These are phyloP conservation scores for Podospora sp. DNA, from an alignment of 495 filamentous ascomycete genomes.

Conservation along the genomic window DNA sequence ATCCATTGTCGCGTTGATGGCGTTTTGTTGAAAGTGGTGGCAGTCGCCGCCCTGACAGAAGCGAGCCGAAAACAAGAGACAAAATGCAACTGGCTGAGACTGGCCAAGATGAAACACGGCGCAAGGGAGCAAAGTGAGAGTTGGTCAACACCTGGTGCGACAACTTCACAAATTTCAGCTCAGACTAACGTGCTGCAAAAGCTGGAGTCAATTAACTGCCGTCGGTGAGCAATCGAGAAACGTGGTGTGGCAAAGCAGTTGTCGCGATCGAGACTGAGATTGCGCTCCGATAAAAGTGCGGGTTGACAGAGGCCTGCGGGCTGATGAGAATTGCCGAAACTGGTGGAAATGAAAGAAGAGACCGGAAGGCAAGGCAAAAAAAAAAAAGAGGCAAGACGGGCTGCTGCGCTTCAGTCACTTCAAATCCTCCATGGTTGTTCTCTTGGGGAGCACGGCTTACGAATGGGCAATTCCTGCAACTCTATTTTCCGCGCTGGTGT, in stretches of 20 bases:
- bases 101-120: neutral
- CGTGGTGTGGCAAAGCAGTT: neutral
- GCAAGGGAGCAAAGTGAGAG: slow-evolving; percentile 3
- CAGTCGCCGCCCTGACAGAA: neutral
- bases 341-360: slow-evolving; percentile 12
- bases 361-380: neutral
- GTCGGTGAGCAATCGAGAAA: neutral
- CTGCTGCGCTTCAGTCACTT: neutral
- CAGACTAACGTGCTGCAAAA: neutral
- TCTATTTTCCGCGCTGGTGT: neutral
- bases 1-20: slow-evolving; percentile 19
- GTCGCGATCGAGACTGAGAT: neutral
- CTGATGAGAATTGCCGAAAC: slow-evolving; percentile 15
- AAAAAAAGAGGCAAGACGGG: neutral
- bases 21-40: neutral
- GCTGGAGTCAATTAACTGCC: neutral
- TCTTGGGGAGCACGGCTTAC: neutral
- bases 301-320: neutral
- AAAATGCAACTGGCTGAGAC: neutral
- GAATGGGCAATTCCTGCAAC: neutral
- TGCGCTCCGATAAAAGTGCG: neutral
- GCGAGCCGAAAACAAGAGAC: neutral
- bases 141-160: slow-evolving; percentile 2
- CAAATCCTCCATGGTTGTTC: neutral
- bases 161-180: neutral